These are phyloP conservation scores for Coemansia sp. DNA, from an alignment of 192 early-diverging fungal species.

Conservation along the genomic window DNA sequence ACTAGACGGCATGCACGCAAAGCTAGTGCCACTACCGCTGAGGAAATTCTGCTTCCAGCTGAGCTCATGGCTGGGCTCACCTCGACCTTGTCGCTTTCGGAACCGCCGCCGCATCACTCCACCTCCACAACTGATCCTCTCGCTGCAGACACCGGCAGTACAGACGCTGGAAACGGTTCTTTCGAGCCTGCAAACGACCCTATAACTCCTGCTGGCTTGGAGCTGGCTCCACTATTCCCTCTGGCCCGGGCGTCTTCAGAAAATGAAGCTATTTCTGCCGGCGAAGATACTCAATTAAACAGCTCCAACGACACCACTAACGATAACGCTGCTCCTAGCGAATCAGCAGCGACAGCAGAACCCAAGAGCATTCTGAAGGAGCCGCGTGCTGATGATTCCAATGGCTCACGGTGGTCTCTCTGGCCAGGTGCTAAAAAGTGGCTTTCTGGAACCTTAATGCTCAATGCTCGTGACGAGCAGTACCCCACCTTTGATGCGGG, in stretches of 20 bases:
- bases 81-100: constrained; percentile 25
- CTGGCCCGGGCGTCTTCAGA: not conserved
- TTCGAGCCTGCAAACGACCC: not conserved
- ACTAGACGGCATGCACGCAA: constrained; percentile 45
- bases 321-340: too few relatives aligned
- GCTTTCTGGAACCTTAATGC: constrained; percentile 28
- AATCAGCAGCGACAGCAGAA: too few relatives aligned
- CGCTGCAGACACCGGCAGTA: not conserved
- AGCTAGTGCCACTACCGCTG: constrained; percentile 48
- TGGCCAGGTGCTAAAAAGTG: constrained; percentile 51
- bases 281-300: too few relatives aligned
- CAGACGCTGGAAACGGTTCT: not conserved
- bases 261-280: not conserved
- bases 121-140: not conserved
- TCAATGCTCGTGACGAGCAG: constrained; percentile 2
- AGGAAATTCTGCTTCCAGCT: constrained; percentile 48
- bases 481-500: constrained; percentile 41
- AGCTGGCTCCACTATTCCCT: constrained; percentile 44
- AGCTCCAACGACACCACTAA: too few relatives aligned
- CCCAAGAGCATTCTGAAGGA: constrained; percentile 42
- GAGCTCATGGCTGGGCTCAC: constrained; percentile 51
- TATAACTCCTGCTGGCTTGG: constrained; percentile 9
- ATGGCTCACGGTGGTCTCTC: constrained; percentile 40
- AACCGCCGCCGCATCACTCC: not conserved
- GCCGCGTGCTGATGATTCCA: constrained; percentile 30